These are phyloP conservation scores for Aureococcus anophagefferens DNA, from an alignment of 108 stramenopile species.

Conservation along the genomic window DNA sequence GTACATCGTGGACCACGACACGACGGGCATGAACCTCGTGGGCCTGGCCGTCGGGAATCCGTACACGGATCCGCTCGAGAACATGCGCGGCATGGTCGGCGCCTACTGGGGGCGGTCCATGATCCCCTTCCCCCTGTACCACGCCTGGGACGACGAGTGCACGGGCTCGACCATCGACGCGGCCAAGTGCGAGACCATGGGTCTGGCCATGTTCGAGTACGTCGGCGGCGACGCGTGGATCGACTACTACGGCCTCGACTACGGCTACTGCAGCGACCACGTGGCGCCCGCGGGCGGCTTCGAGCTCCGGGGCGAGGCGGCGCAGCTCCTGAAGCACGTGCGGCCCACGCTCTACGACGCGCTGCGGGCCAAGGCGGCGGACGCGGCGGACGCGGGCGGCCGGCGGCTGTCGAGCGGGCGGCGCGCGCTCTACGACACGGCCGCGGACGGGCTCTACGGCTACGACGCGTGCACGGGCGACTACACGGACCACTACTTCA, in stretches of 20 bases:
- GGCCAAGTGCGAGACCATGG: background rate
- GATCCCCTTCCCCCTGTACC: too few relatives aligned
- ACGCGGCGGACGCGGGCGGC: too few relatives aligned
- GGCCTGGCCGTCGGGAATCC: constrained; percentile 41
- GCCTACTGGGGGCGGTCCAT: too few relatives aligned
- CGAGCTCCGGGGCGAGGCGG: background rate
- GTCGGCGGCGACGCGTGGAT: background rate
- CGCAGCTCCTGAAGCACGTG: too few relatives aligned
- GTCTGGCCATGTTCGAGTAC: background rate
- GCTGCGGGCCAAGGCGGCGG: too few relatives aligned
- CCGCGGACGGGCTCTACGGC: background rate
- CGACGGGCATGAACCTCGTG: constrained; percentile 14
- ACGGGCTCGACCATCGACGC: constrained; percentile 7
- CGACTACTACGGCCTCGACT: too few relatives aligned
- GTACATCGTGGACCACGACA: constrained; percentile 13
- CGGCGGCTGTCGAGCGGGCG: too few relatives aligned
- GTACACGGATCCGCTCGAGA: constrained; percentile 31
- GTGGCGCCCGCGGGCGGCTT: background rate
- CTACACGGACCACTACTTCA: constrained; percentile 27
- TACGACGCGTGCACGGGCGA: too few relatives aligned
- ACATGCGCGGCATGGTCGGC: constrained; percentile 26
- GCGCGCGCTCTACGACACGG: constrained; percentile 29
- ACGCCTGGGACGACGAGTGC: too few relatives aligned
- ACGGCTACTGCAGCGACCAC: background rate
- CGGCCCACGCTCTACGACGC: too few relatives aligned